phyloP scores from a whole-genome alignment of 306 rosid genomes.

The Dicorynia guianensis region DNA sequence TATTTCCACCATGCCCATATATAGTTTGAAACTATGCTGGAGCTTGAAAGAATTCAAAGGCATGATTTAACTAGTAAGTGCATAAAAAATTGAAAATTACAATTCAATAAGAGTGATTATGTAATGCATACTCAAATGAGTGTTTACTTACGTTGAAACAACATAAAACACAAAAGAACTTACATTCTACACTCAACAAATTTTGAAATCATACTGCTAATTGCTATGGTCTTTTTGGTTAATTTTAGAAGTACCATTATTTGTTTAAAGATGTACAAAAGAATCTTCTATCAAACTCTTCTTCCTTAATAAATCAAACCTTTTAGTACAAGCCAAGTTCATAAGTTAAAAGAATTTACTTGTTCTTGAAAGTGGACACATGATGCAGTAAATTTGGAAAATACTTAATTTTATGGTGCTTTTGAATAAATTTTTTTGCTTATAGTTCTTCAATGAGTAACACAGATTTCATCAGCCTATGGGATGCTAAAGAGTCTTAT shows the following conservation, averaged over 20 bases:
- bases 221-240: not conserved
- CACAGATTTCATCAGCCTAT: conserved; percentile 8
- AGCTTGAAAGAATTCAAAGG: too few species aligned
- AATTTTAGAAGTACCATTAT: conserved; percentile 14
- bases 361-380: conserved; percentile 3
- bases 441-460: conserved; percentile 23
- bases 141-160: too few species aligned
- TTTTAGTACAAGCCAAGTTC: conserved; percentile 16
- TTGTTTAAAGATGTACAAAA: not conserved
- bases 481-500: too few species aligned
- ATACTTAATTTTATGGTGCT: conserved; percentile 1
- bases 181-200: too few species aligned
- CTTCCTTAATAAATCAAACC: not conserved
- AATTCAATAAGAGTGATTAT: too few species aligned
- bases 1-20: too few species aligned
- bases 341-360: conserved; percentile 14
- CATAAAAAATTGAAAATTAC: too few species aligned
- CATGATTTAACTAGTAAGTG: too few species aligned
- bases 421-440: conserved; percentile 5
- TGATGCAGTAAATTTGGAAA: conserved; percentile 12
- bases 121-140: too few species aligned
- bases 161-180: too few species aligned
- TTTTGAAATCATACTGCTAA: too few species aligned
- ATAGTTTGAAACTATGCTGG: too few species aligned
- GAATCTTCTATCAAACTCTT: not conserved